Base-by-base conservation (phyloP, 2,329 filamentous ascomycete species). In the Epichloe typhina region DNA sequence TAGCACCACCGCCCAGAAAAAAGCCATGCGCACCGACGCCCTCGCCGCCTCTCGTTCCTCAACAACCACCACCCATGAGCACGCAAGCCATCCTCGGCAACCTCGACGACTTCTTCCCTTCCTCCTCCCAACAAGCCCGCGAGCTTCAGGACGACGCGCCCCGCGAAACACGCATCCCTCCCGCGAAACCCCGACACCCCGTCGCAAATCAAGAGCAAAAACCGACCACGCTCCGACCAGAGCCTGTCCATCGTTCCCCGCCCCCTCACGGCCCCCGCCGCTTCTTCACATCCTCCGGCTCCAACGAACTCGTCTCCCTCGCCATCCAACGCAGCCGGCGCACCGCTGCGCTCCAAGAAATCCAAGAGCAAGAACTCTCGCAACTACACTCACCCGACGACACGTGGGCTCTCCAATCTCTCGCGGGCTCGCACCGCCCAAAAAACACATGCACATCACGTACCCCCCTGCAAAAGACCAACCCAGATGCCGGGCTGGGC, bases 31-130 rank as follows among this genome's bases (percentile, higher is more conserved):
- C n/a, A 2, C 44, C 31, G 44, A 7, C 17, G 15, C 33, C 33
- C 9, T 7, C n/a, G 2, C 55, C 50, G 3, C 56, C 57, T 1
- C 55, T 37, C 0, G 17, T 46, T 23, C 3, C 26, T 6, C 60
- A 63, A 38, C 43, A 52, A 2, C 65, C 65, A 3, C 68, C 66
- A 3, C 68, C 66, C 2, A 56, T 63, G 23, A 75, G 73, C 55
- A 80, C 76, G 0, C 77, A 79, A 53, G 65, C 70, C 8, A 77
- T 80, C n/a, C 63, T 79, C 8, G 62, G 69, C 40, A 68, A 76
- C 52, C 57, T 75, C 7, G 75, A 78, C 39, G 75, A 78, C 50
- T 71, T 79, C 53, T 75, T 79, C 43, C 76, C 76, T 0, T 74
- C 71, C n/a, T 69, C 74, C 0, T 78, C 75, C 0, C 78, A 82